Evolutionary conservation across 331 rosid genomes (phyloP).

Genomic region (Saraca asoca): DNA sequence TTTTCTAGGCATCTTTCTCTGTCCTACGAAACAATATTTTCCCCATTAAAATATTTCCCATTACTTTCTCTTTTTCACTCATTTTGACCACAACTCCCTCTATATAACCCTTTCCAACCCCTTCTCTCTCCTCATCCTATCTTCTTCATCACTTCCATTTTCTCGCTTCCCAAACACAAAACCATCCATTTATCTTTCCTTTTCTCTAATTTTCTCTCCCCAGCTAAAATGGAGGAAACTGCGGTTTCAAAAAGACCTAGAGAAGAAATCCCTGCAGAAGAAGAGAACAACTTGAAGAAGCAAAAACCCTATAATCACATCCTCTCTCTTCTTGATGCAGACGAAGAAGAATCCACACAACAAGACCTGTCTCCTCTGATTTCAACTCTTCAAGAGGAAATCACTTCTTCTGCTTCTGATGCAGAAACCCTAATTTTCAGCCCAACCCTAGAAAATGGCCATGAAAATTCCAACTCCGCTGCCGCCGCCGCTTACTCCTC

Average conservation of each 20-base stretch:
- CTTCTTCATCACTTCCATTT: conserved; percentile 36
- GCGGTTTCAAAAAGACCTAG: conserved; percentile 53
- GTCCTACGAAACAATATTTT: conserved; percentile 22
- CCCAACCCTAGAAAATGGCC: conserved; percentile 5
- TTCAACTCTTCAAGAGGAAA: conserved; percentile 71
- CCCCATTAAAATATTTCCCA: conserved; percentile 37
- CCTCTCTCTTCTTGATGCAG: conserved; percentile 69
- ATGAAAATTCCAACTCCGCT: background rate
- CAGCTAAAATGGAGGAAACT: conserved; percentile 44
- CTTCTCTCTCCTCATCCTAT: conserved; percentile 50
- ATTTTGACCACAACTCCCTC: conserved; percentile 55
- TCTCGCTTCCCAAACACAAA: background rate
- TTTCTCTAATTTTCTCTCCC: no score
- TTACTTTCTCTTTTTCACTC: conserved; percentile 10
- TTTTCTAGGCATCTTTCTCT: conserved; percentile 40
- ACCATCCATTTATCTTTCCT: background rate
- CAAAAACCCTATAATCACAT: conserved; percentile 68
- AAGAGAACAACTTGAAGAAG: conserved; percentile 46
- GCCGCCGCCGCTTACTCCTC: background rate
- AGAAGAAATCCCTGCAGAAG: conserved; percentile 43
- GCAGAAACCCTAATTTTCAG: conserved; percentile 25
- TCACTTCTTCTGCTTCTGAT: conserved; percentile 35
- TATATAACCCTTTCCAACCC: conserved; percentile 53
- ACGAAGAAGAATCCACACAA: conserved; percentile 64
- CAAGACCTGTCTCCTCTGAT: conserved; percentile 69